Evolutionary conservation across 2,329 filamentous ascomycete genomes (phyloP).

Genomic region (Chrysoporthe puriensis): DNA sequence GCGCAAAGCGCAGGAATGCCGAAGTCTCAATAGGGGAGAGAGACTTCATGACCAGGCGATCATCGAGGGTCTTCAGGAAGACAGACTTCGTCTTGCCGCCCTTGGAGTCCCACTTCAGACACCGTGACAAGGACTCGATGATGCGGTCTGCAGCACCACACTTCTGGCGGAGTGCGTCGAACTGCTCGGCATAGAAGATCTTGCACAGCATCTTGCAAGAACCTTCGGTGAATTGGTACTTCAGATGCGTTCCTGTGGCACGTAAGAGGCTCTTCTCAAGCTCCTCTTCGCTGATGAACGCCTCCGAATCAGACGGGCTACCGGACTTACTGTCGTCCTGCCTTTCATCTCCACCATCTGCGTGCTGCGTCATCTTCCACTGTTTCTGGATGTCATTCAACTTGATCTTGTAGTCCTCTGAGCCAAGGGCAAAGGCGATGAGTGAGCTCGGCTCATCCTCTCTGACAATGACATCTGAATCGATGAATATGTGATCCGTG

Average conservation of each 20-base stretch:
- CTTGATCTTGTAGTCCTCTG: constrained; percentile 83
- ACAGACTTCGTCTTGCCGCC: constrained; percentile 97
- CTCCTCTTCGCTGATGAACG: constrained; percentile 64
- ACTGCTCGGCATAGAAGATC: constrained; percentile 97
- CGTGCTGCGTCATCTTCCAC: constrained; percentile 48
- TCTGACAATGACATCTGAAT: constrained; percentile 94
- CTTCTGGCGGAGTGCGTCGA: constrained; percentile 90
- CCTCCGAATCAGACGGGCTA: constrained; percentile 43
- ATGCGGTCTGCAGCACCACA: constrained; percentile 93
- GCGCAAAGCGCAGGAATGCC: constrained; percentile 92
- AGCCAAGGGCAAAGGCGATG: constrained; percentile 89
- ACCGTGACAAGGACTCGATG: constrained; percentile 91
- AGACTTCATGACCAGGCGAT: constrained; percentile 90
- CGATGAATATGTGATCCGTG: constrained; percentile 93
- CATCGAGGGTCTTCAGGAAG: constrained; percentile 94
- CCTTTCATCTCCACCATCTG: constrained; percentile 39
- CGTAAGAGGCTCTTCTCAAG: constrained; percentile 85
- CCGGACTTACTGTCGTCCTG: constrained; percentile 37
- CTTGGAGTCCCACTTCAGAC: constrained; percentile 97
- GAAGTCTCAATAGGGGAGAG: constrained; percentile 89
- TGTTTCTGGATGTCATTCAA: constrained; percentile 67
- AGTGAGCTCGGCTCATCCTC: constrained; percentile 97
- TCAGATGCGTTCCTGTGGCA: constrained; percentile 87
- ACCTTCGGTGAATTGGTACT: constrained; percentile 93
- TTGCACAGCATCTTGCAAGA: constrained; percentile 97